Conservation (phyloP, 495 filamentous ascomycete species). For the Aspergillus funiculosus region DNA sequence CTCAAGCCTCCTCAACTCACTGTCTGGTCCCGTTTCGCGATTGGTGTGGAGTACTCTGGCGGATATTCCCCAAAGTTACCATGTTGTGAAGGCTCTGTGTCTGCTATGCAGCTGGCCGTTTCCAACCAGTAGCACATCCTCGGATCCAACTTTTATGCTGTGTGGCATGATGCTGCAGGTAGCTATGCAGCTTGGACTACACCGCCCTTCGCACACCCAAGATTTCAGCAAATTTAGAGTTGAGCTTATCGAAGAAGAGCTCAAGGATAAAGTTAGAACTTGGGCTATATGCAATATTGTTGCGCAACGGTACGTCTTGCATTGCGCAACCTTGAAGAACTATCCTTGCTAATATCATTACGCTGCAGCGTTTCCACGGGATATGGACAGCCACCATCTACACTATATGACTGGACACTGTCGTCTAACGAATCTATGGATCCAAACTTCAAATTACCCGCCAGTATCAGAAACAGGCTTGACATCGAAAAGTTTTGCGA, state of each 20-base stretch:
- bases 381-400: constrained; percentile 85
- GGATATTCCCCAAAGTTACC: constrained; percentile 78
- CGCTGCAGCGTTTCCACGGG: constrained; percentile 68
- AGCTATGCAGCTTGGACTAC: constrained; percentile 83
- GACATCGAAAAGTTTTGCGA: constrained; percentile 80
- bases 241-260: constrained; percentile 76
- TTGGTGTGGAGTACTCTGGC: constrained; percentile 78
- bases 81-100: constrained; percentile 86
- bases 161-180: constrained; percentile 90
- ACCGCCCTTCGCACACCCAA: constrained; percentile 82
- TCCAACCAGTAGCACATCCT: constrained; percentile 77
- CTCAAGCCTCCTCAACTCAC: constrained; percentile 57
- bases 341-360: constrained; percentile 1
- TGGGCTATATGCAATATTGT: constrained; percentile 94
- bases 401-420: constrained; percentile 81
- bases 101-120: constrained; percentile 88
- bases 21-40: constrained; percentile 66
- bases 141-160: constrained; percentile 85
- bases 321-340: neutral
- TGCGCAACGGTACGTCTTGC: constrained; percentile 59
- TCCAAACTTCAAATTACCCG: constrained; percentile 59
- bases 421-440: constrained; percentile 57
- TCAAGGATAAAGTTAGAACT: constrained; percentile 78
- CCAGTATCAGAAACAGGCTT: constrained; percentile 60
- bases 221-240: constrained; percentile 82